Percentiles rank a stretch among this genome's conserved stretches.
phyloP scores from a whole-genome alignment of 805 yeast genomes.

The Kodamaea kakaduensis region DNA sequence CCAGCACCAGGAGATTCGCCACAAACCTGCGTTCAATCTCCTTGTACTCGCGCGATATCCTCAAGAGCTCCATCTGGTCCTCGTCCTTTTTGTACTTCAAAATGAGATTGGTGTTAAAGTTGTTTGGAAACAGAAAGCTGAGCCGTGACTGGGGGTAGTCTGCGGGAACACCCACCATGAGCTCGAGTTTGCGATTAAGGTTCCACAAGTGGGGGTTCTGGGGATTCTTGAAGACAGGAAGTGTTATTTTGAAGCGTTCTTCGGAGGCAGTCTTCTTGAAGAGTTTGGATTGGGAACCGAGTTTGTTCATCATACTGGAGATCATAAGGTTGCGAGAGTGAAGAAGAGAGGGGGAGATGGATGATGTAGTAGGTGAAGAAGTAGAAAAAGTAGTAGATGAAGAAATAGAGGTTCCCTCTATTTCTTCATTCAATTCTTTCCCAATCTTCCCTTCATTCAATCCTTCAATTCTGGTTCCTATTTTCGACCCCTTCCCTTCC shows the following conservation, averaged over 20 bases:
- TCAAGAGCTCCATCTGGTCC: constrained; percentile 16
- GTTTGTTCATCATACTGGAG: constrained; percentile 26
- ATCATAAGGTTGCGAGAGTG: constrained; percentile 17
- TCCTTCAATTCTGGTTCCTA: constrained; percentile 1
- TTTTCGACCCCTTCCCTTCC: constrained; percentile 1
- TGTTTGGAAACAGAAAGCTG: constrained; percentile 24
- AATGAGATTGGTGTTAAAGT: constrained; percentile 28
- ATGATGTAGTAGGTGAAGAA: too few species aligned
- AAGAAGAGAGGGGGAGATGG: constrained; percentile 3
- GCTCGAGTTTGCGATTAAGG: constrained; percentile 22
- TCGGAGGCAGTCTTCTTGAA: constrained; percentile 17
- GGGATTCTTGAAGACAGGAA: constrained; percentile 23
- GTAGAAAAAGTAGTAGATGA: too few species aligned
- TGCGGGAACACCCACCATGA: constrained; percentile 31
- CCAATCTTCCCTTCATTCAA: background rate
- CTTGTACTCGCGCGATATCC: constrained; percentile 19
- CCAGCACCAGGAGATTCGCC: constrained; percentile 18
- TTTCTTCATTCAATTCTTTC: too few species aligned
- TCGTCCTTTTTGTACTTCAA: constrained; percentile 18
- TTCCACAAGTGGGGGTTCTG: constrained; percentile 30
- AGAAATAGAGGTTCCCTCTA: too few species aligned
- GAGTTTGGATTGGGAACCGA: constrained; percentile 16
- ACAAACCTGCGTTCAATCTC: constrained; percentile 26
- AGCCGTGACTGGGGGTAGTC: constrained; percentile 28
- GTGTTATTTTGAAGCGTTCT: constrained; percentile 27